Evolutionary conservation across 768 basidiomycete genomes (phyloP).

Genomic region (Baorangia bicolor): DNA sequence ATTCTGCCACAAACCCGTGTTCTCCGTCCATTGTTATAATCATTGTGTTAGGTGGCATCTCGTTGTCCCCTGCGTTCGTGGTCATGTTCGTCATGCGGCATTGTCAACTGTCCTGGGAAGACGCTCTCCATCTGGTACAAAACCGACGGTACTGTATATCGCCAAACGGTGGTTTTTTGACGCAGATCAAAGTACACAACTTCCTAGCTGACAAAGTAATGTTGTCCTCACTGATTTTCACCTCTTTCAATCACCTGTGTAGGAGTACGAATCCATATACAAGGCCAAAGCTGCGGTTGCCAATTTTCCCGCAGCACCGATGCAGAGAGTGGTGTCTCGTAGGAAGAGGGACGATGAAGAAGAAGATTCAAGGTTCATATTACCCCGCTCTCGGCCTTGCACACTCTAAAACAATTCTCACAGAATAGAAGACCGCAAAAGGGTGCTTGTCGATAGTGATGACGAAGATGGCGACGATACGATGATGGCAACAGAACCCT

Average conservation of each 20-base stretch:
- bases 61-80: constrained; percentile 83
- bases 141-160: constrained; percentile 92
- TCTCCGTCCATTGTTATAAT: background rate
- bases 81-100: constrained; percentile 94
- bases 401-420: background rate
- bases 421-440: constrained; percentile 46
- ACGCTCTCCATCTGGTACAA: constrained; percentile 84
- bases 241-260: background rate
- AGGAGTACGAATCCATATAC: constrained; percentile 96
- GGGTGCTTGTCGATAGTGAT: constrained; percentile 35
- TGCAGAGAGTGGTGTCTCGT: constrained; percentile 45
- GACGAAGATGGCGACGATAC: constrained; percentile 33
- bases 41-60: constrained; percentile 67
- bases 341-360: constrained; percentile 78
- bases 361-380: constrained; percentile 48
- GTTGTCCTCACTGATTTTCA: background rate
- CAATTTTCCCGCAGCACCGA: constrained; percentile 45
- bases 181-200: constrained; percentile 77
- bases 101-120: constrained; percentile 80
- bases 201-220: background rate
- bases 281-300: constrained; percentile 72
- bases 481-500: constrained; percentile 35
- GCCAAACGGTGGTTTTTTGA: constrained; percentile 88
- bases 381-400: background rate
- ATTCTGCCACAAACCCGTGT: background rate